Conservation (phyloP, 495 filamentous ascomycete genomes). For the Lindgomyces ingoldianus region DNA sequence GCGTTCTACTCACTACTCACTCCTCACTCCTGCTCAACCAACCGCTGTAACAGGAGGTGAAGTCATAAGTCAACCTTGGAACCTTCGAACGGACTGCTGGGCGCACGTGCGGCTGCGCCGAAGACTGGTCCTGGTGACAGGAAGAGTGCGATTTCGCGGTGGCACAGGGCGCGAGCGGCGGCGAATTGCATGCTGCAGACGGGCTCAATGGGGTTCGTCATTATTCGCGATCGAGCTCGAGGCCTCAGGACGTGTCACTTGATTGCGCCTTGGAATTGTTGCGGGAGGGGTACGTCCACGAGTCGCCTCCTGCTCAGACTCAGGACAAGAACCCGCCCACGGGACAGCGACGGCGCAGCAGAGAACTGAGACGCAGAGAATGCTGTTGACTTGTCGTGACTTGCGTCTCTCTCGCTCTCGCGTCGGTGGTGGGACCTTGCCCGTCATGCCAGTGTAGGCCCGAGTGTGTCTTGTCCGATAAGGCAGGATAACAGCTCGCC, state of each 20-base stretch:
- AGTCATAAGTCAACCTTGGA: not conserved
- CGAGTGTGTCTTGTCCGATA: too few relatives aligned
- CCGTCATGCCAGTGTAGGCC: too few relatives aligned
- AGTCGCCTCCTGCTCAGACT: not conserved
- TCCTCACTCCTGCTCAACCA: too few relatives aligned
- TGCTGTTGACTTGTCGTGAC: too few relatives aligned
- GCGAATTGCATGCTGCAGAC: constrained; percentile 23
- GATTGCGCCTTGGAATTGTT: not conserved
- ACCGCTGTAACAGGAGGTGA: too few relatives aligned
- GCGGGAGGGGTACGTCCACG: not conserved
- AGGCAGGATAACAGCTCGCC: not conserved
- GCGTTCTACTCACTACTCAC: too few relatives aligned
- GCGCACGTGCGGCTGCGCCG: not conserved
- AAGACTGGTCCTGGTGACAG: not conserved
- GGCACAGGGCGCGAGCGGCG: constrained; percentile 23
- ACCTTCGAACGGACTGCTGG: not conserved
- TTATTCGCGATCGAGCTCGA: not conserved
- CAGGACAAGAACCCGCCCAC: not conserved
- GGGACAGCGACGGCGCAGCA: not conserved
- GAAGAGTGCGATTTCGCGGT: not conserved
- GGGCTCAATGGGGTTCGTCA: constrained; percentile 2
- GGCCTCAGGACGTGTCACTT: not conserved
- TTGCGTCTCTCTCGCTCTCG: not conserved
- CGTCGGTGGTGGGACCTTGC: too few relatives aligned
- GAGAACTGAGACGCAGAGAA: not conserved